These are phyloP conservation scores for Aschersonia sp. DNA, from an alignment of 2,329 filamentous ascomycete genomes.

Conservation along the genomic window DNA sequence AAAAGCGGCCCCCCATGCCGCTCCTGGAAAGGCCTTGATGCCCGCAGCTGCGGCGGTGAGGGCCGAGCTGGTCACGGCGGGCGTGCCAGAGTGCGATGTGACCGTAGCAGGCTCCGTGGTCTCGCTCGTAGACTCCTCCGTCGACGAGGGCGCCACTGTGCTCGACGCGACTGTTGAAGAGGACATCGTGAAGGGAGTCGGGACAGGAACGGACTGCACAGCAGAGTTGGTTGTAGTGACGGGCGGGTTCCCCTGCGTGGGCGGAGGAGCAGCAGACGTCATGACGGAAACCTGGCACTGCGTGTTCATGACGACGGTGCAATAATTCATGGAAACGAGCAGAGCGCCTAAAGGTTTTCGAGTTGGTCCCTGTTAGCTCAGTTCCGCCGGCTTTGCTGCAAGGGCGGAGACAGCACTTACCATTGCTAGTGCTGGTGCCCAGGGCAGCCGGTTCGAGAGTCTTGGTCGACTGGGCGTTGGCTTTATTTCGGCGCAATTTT, in stretches of 20 bases:
- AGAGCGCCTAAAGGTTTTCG: conserved; percentile 11
- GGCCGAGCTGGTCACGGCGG: conserved; percentile 12
- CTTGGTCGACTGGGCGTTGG: not conserved
- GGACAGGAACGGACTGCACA: not conserved
- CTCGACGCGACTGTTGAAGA: conserved; percentile 5
- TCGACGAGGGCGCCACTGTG: conserved; percentile 1
- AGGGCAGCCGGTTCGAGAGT: not conserved
- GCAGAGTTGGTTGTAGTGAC: conserved; percentile 4
- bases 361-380: not conserved
- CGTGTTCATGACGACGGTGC: conserved; percentile 19
- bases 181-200: conserved; percentile 1
- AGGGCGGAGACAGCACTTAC: not conserved
- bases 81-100: conserved; percentile 5
- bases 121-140: conserved; percentile 4
- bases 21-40: conserved; percentile 8
- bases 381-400: not conserved
- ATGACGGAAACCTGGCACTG: conserved; percentile 16
- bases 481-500: not conserved
- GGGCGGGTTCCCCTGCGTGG: conserved; percentile 7
- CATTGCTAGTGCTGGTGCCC: not conserved
- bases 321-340: conserved; percentile 21
- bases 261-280: conserved; percentile 9
- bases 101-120: not conserved
- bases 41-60: conserved; percentile 16
- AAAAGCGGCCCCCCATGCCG: conserved; percentile 11